Evolutionary conservation across 148 eudicot genomes (phyloP).

Genomic region (Fagopyrum tataricum): DNA sequence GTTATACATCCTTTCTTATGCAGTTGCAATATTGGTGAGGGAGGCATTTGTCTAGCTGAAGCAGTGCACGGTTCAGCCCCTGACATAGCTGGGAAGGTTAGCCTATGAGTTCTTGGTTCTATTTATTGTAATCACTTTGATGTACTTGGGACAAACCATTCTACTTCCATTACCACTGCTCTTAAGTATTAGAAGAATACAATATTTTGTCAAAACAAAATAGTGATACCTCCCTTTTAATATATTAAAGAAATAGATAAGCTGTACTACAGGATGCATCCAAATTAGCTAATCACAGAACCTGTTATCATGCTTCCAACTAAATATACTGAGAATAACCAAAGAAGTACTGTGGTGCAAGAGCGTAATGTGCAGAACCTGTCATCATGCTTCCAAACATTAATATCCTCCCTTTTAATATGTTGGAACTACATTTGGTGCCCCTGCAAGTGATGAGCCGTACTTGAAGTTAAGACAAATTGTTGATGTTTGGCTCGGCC

Average conservation of each 20-base stretch:
- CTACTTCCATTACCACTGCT: not conserved
- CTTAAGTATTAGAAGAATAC: not conserved
- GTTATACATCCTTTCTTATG: constrained; percentile 2
- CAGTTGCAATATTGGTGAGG: constrained; percentile 96
- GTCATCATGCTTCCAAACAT: no score
- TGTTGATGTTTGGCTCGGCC: not conserved
- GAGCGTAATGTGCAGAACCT: not conserved
- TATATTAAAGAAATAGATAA: not conserved
- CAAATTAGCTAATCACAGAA: not conserved
- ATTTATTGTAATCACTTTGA: not conserved
- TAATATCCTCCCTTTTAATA: not conserved
- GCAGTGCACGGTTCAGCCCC: constrained; percentile 99
- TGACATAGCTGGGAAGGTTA: constrained; percentile 97
- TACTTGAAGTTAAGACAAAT: not conserved
- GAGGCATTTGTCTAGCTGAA: constrained; percentile 96
- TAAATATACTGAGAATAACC: not conserved
- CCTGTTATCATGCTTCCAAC: not conserved
- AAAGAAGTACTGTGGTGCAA: not conserved
- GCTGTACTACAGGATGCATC: not conserved
- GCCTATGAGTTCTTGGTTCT: constrained; percentile 12
- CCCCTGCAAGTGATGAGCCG: not conserved
- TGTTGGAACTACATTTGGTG: not conserved
- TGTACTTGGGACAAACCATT: not conserved
- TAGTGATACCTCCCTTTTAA: not conserved
- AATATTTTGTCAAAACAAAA: not conserved